Percentiles rank a stretch among this genome's conserved stretches.
Conservation (phyloP, 2,329 filamentous ascomycete species). For the Triangularia setosa region DNA sequence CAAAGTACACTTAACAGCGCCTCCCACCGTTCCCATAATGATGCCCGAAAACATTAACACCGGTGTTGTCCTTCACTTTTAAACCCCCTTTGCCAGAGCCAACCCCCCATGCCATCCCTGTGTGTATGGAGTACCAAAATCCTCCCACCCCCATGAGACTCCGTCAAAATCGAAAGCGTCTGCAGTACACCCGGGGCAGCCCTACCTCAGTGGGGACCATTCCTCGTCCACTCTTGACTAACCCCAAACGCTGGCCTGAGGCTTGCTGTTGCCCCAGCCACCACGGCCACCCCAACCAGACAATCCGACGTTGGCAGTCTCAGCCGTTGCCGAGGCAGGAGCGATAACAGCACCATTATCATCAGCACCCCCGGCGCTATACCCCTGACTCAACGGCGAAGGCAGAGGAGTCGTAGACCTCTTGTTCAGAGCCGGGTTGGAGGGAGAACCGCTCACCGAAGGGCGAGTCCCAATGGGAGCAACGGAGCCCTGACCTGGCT, state of each 20-base stretch:
- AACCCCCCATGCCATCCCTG: neutral
- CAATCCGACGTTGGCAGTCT: constrained; percentile 38
- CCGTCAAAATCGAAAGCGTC: neutral
- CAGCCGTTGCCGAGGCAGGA: constrained; percentile 43
- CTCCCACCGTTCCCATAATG: no score
- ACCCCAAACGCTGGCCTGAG: constrained; percentile 93
- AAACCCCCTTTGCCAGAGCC: neutral
- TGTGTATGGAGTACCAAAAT: neutral
- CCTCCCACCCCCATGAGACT: neutral
- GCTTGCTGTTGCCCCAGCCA: constrained; percentile 76
- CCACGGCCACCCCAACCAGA: constrained; percentile 75
- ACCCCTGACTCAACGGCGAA: constrained; percentile 79
- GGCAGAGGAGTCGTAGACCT: constrained; percentile 85
- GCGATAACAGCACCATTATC: constrained; percentile 48
- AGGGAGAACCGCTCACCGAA: constrained; percentile 46
- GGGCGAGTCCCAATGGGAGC: constrained; percentile 93
- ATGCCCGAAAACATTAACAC: neutral
- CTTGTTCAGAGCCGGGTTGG: constrained; percentile 64
- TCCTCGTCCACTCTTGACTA: constrained; percentile 39
- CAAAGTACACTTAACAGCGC: no score
- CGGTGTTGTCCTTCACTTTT: neutral
- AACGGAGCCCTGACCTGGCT: constrained; percentile 61
- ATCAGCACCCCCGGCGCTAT: constrained; percentile 48
- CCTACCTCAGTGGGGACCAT: no score
- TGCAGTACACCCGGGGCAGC: neutral